These are phyloP conservation scores for Polysphondylium violaceum DNA, from an alignment of 78 protist genomes.

Conservation along the genomic window DNA sequence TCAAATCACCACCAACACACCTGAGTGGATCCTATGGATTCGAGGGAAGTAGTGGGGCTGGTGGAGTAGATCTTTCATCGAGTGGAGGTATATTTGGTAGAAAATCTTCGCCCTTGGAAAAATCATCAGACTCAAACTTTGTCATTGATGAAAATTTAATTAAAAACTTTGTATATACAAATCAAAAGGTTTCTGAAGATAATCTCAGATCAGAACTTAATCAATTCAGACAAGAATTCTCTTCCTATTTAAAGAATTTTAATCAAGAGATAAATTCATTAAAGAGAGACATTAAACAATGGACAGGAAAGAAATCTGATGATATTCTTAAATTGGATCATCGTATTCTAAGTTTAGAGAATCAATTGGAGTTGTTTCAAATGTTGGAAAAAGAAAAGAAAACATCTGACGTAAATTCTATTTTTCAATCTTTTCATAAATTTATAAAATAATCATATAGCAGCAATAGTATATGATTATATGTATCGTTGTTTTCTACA, in stretches of 20 bases:
- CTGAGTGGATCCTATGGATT: neutral
- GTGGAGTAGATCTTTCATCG: too few species aligned
- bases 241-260: constrained; percentile 9
- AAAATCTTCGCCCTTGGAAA: too few species aligned
- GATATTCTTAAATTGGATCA: constrained; percentile 2
- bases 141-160: constrained; percentile 4
- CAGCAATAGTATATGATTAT: too few species aligned
- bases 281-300: constrained; percentile 54
- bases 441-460: too few species aligned
- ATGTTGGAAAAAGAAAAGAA: constrained; percentile 18
- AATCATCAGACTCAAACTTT: too few species aligned
- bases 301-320: constrained; percentile 23
- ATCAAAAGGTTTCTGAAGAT: constrained; percentile 8
- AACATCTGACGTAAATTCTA: too few species aligned
- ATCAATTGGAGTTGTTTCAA: constrained; percentile 41
- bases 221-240: constrained; percentile 27
- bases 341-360: constrained; percentile 22
- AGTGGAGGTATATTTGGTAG: too few species aligned
- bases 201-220: neutral
- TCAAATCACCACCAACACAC: neutral
- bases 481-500: too few species aligned
- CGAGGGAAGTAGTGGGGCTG: too few species aligned
- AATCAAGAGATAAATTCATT: constrained; percentile 1
- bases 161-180: constrained; percentile 9
- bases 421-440: too few species aligned